A percentile compares a stretch with the other conserved stretches of the same genome.
Evolutionary conservation across 2,329 filamentous ascomycete species (phyloP).

Genomic region (Golovinomyces cichoracearum): DNA sequence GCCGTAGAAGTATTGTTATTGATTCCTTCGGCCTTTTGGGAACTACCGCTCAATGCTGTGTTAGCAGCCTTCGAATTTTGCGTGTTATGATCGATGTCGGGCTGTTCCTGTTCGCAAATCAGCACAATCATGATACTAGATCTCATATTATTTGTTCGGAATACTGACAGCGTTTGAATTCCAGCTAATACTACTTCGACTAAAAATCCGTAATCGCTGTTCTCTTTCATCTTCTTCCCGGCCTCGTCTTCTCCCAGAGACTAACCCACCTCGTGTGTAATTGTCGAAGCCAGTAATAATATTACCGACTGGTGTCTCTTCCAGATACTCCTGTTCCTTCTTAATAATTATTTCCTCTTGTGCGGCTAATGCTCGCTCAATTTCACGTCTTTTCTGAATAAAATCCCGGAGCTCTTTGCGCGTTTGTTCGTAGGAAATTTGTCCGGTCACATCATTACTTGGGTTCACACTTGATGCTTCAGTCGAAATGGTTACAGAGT

Average conservation of each 20-base stretch:
- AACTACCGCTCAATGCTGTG: conserved; percentile 29
- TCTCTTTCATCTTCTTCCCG: conserved; percentile 21
- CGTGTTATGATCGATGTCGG: conserved; percentile 11
- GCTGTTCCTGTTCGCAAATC: not conserved
- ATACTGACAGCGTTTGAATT: conserved; percentile 20
- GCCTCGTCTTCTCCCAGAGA: conserved; percentile 34
- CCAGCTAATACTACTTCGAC: conserved; percentile 28
- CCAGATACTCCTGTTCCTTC: conserved; percentile 68
- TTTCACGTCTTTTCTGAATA: conserved; percentile 34
- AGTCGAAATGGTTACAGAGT: conserved; percentile 6
- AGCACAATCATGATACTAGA: too few relatives aligned
- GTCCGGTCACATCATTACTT: conserved; percentile 21
- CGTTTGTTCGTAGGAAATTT: conserved; percentile 48
- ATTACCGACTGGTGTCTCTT: conserved; percentile 71
- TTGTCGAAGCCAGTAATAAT: conserved; percentile 96
- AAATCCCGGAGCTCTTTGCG: conserved; percentile 40
- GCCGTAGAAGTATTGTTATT: conserved; percentile 28
- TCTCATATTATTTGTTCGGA: not conserved
- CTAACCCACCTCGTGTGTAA: conserved; percentile 68
- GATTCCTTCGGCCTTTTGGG: conserved; percentile 21
- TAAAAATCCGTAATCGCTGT: conserved; percentile 1
- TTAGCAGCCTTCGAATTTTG: conserved; percentile 21
- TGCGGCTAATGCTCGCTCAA: conserved; percentile 7
- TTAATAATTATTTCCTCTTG: conserved; percentile 58
- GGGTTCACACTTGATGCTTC: conserved; percentile 8